These are phyloP conservation scores for Alternaria burnsii DNA, from an alignment of 2,329 filamentous ascomycete species.

Conservation along the genomic window DNA sequence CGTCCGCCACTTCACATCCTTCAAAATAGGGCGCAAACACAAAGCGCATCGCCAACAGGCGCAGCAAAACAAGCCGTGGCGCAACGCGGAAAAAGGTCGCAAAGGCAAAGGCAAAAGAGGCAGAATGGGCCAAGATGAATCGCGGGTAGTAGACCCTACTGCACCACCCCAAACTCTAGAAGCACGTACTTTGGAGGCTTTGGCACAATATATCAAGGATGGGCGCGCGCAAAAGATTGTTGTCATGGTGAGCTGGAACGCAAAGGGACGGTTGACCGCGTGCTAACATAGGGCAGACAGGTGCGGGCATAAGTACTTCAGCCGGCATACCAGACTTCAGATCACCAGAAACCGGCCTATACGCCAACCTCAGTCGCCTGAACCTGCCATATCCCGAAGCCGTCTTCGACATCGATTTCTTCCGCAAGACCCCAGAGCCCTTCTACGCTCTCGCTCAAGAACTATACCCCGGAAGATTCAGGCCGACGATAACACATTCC, in stretches of 20 bases:
- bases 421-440: conserved; percentile 81
- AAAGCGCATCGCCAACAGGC: conserved; percentile 54
- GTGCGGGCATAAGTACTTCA: conserved; percentile 85
- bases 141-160: conserved; percentile 72
- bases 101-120: conserved; percentile 35
- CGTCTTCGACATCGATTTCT: conserved; percentile 93
- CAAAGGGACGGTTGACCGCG: not conserved
- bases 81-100: conserved; percentile 39
- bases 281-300: conserved; percentile 62
- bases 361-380: conserved; percentile 86
- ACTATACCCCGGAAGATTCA: conserved; percentile 88
- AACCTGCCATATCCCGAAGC: conserved; percentile 90
- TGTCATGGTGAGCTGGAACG: conserved; percentile 69
- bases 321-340: conserved; percentile 88
- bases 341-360: conserved; percentile 90
- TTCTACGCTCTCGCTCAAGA: conserved; percentile 95
- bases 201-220: conserved; percentile 82
- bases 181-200: conserved; percentile 72
- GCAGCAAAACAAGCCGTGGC: conserved; percentile 44
- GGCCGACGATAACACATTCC: conserved; percentile 87
- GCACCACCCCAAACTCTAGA: conserved; percentile 71
- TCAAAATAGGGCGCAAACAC: conserved; percentile 62
- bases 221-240: conserved; percentile 76
- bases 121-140: conserved; percentile 89
- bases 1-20: not conserved